phyloP scores from a whole-genome alignment of 73 alveolate species.

The Uronychia binucleata region DNA sequence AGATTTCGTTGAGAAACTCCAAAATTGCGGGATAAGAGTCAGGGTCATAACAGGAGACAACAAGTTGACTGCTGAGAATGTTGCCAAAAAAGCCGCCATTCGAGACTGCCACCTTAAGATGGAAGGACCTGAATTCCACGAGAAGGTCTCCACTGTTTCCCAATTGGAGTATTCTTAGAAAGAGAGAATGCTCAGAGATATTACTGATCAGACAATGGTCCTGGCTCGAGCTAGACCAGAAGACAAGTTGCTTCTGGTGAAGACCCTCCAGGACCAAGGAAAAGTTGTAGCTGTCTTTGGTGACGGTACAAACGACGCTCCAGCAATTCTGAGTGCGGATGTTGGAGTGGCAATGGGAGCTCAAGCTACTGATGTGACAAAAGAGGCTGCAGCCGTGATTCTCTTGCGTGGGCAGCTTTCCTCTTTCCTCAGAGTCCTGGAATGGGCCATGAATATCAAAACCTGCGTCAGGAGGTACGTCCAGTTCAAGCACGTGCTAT shows the following conservation, averaged over 20 bases:
- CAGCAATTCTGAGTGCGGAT: constrained; percentile 77
- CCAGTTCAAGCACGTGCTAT: no score
- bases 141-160: no score
- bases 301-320: constrained; percentile 76
- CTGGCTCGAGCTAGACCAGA: constrained; percentile 81
- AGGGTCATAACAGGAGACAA: constrained; percentile 80
- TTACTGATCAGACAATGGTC: constrained; percentile 61
- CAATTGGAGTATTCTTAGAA: no score
- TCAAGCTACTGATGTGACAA: constrained; percentile 78
- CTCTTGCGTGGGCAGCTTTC: constrained; percentile 73
- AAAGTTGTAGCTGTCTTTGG: no score
- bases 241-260: constrained; percentile 59
- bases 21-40: constrained; percentile 76
- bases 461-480: no score
- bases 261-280: constrained; percentile 79
- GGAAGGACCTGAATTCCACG: constrained; percentile 75
- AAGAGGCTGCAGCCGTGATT: constrained; percentile 86
- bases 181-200: constrained; percentile 54
- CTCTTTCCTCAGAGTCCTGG: constrained; percentile 71
- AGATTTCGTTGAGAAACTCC: constrained; percentile 73
- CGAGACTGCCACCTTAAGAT: constrained; percentile 47
- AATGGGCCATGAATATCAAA: no score
- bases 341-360: constrained; percentile 93
- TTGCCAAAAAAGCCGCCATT: constrained; percentile 58
- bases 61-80: constrained; percentile 70